Percentiles rank a stretch among this genome's conserved stretches.
These are phyloP conservation scores for Ophiosphaerella herpotricha DNA, from an alignment of 2,329 filamentous ascomycete species.

Conservation along the genomic window DNA sequence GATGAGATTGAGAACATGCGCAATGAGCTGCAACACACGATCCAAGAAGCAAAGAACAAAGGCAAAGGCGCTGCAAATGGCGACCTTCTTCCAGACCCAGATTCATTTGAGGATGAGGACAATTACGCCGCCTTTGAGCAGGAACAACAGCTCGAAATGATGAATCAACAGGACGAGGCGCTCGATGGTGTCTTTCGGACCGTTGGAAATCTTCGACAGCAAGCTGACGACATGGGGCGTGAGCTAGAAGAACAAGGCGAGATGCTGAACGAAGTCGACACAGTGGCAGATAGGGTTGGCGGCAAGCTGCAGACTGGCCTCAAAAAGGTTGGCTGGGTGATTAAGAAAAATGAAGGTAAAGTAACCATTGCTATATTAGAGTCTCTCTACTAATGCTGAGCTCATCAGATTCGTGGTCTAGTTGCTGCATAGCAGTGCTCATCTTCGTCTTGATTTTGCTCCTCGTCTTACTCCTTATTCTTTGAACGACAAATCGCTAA, in stretches of 20 bases:
- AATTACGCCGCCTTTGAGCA: slow-evolving; percentile 86
- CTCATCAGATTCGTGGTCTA: slow-evolving; percentile 68
- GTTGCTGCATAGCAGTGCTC: slow-evolving; percentile 87
- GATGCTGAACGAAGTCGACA: slow-evolving; percentile 85
- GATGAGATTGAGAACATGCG: slow-evolving; percentile 89
- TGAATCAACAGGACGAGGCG: slow-evolving; percentile 92
- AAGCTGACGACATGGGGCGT: slow-evolving; percentile 94
- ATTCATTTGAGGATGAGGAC: slow-evolving; percentile 60
- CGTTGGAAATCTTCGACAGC: slow-evolving; percentile 84
- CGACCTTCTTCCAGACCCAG: slow-evolving; percentile 64
- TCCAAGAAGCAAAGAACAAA: slow-evolving; percentile 48
- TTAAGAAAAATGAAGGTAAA: slow-evolving; percentile 85
- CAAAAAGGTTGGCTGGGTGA: slow-evolving; percentile 82
- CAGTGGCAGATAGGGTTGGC: slow-evolving; percentile 82
- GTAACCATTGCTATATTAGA: not conserved
- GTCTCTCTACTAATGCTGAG: not conserved
- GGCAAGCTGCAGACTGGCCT: slow-evolving; percentile 84
- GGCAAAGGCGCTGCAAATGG: slow-evolving; percentile 45
- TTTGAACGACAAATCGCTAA: slow-evolving; percentile 50
- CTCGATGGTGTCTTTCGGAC: slow-evolving; percentile 92
- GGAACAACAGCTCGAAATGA: slow-evolving; percentile 86
- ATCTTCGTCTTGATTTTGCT: slow-evolving; percentile 88
- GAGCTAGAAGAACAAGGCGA: slow-evolving; percentile 94
- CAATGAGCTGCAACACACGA: slow-evolving; percentile 71
- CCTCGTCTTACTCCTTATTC: slow-evolving; percentile 74